Evolutionary conservation across 768 basidiomycete species (phyloP).

Genomic region (Leucocoprinus leucothites): DNA sequence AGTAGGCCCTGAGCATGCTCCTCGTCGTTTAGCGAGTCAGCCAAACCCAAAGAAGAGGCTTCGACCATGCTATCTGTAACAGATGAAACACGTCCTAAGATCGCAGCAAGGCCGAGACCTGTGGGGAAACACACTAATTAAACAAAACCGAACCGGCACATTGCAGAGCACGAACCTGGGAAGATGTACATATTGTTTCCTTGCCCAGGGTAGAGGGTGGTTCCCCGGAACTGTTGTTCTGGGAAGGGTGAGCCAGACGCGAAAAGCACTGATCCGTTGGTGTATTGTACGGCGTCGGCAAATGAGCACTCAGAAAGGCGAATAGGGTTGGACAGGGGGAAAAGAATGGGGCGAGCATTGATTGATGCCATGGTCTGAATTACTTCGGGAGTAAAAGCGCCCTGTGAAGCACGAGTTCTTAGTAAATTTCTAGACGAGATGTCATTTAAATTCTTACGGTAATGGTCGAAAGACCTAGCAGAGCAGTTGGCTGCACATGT

Average conservation of each 20-base stretch:
- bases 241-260: constrained; percentile 89
- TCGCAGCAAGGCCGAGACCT: constrained; percentile 78
- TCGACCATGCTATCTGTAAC: constrained; percentile 91
- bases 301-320: constrained; percentile 81
- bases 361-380: constrained; percentile 74
- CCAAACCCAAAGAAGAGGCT: constrained; percentile 78
- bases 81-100: constrained; percentile 60
- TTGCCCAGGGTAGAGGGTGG: constrained; percentile 72
- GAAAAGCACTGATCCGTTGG: constrained; percentile 76
- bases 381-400: constrained; percentile 71
- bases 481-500: constrained; percentile 82
- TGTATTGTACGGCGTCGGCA: constrained; percentile 67
- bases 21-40: constrained; percentile 65
- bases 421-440: background rate
- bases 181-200: constrained; percentile 95
- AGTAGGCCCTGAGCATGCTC: constrained; percentile 67
- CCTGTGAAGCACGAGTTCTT: constrained; percentile 28
- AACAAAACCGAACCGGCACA: background rate
- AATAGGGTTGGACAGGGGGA: constrained; percentile 90
- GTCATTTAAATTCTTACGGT: constrained; percentile 34
- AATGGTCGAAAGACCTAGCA: constrained; percentile 88
- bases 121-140: constrained; percentile 24
- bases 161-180: constrained; percentile 41
- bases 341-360: constrained; percentile 85
- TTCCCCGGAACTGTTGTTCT: constrained; percentile 51